Evolutionary conservation across 108 stramenopile genomes (phyloP).

Genomic region (Mayamaea pseudoterrestris): DNA sequence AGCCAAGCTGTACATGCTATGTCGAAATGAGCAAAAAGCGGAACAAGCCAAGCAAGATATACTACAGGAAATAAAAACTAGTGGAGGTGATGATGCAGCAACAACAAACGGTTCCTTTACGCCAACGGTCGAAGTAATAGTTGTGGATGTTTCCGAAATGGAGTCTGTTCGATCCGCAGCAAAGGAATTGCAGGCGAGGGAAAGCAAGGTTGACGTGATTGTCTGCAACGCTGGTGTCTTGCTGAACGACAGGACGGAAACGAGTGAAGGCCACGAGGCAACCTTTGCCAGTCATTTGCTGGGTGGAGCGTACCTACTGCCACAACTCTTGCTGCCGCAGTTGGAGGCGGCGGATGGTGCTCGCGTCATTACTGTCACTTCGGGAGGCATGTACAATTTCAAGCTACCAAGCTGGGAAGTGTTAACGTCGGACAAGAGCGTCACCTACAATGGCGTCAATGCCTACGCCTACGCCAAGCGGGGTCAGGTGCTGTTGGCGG

Average conservation of each 20-base stretch:
- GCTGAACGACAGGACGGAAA: constrained; percentile 64
- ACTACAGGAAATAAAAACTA: constrained; percentile 8
- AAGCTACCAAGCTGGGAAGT: constrained; percentile 81
- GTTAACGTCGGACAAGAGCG: constrained; percentile 31
- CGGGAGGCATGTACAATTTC: constrained; percentile 41
- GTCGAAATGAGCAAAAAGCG: constrained; percentile 75
- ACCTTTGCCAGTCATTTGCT: constrained; percentile 84
- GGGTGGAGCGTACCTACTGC: constrained; percentile 70
- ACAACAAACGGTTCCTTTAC: constrained; percentile 23
- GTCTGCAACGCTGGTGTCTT: constrained; percentile 90
- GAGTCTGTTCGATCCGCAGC: constrained; percentile 45
- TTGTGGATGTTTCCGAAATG: constrained; percentile 54
- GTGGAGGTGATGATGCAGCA: background rate
- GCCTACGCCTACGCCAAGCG: constrained; percentile 89
- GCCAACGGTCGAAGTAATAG: constrained; percentile 36
- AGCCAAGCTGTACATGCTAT: constrained; percentile 84
- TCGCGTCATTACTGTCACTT: constrained; percentile 18
- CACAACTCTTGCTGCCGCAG: constrained; percentile 56
- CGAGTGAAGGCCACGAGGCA: constrained; percentile 73
- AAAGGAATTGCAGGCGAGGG: constrained; percentile 34
- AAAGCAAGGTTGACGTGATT: constrained; percentile 61
- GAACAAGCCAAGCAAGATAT: constrained; percentile 70
- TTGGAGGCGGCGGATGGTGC: constrained; percentile 27
- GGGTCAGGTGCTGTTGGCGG: constrained; percentile 84
- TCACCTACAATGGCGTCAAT: constrained; percentile 67